Base-by-base conservation (phyloP, 371 early-diverging fungal genomes). In the Mucor irregularis region DNA sequence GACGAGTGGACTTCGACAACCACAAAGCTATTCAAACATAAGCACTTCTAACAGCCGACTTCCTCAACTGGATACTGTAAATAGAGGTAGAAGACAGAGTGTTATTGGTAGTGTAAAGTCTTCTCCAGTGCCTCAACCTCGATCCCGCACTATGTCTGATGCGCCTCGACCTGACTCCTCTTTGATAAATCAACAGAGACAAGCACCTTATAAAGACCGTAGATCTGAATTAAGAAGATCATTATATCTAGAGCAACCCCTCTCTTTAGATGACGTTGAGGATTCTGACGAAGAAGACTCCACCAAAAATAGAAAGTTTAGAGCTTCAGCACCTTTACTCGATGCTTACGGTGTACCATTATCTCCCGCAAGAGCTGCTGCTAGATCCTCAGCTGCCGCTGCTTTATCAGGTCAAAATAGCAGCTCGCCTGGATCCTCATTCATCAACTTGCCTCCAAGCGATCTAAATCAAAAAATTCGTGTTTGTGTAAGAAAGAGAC, bases 401-500 rank as follows among this genome's bases (percentile, higher is more conserved):
- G 22, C 8, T n/a, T n/a, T n/a, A n/a, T n/a, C 6, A 47, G 19
- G 28, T 33, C 21, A 55, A 34, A 21, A 22, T 45, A 10, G 44
- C 53, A 45, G 10, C n/a, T n/a, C n/a, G n/a, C n/a, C n/a, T n/a
- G n/a, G n/a, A n/a, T n/a, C n/a, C n/a, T n/a, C n/a, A n/a, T 39
- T 39, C 22, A n/a, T 34, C 42, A 49, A 35, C n/a, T 53, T 58
- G 4, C 60, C 52, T 25, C 62, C 35, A 30, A 67, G 75, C 35
- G 85, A 86, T 51, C 68, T 90, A 45, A 76, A 73, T 47, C 91
- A 91, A 56, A 83, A 89, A 58, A 98, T 98, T 64, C 87, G 95
- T 37, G 98, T 98, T 21, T 96, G 97, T 64, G 96, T 97, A 19
- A 85, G 98, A 51, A 98, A 98, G 73, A 78, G 98, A 34, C 98